A percentile compares a stretch with the other conserved stretches of the same genome.
phyloP scores from a whole-genome alignment of 495 filamentous ascomycete species.

The Amniculicola lignicola region DNA sequence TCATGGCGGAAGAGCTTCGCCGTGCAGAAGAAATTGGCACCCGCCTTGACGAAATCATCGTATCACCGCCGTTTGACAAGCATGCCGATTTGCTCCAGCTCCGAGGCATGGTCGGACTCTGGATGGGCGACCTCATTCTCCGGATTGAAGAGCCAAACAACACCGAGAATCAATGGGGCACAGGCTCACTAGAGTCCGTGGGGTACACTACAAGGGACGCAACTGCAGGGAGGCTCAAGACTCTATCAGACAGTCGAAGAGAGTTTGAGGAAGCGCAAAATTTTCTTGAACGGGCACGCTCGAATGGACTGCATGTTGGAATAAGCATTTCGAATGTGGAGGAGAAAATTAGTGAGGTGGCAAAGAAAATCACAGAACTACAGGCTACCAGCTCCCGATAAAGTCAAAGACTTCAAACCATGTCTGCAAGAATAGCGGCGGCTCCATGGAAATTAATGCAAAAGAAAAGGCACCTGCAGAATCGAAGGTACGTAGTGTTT shows the following conservation, averaged over 20 bases:
- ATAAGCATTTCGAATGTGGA: not conserved
- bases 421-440: too few species aligned
- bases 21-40: constrained; percentile 56
- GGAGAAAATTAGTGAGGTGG: not conserved
- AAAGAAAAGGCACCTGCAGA: too few species aligned
- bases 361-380: not conserved
- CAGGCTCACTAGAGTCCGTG: not conserved
- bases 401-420: too few species aligned
- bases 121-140: constrained; percentile 59
- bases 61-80: constrained; percentile 61
- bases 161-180: not conserved
- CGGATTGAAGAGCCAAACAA: not conserved
- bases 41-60: constrained; percentile 62
- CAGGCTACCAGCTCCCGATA: too few species aligned
- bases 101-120: constrained; percentile 64
- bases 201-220: not conserved
- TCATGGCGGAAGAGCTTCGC: constrained; percentile 38
- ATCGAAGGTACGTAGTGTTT: too few species aligned
- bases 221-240: not conserved
- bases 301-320: not conserved
- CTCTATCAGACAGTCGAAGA: not conserved
- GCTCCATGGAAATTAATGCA: too few species aligned
- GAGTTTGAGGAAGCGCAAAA: constrained; percentile 7
- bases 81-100: constrained; percentile 57
- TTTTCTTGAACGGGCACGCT: constrained; percentile 6